Base-by-base conservation (phyloP, 495 filamentous ascomycete species). In the Neurospora africana region DNA sequence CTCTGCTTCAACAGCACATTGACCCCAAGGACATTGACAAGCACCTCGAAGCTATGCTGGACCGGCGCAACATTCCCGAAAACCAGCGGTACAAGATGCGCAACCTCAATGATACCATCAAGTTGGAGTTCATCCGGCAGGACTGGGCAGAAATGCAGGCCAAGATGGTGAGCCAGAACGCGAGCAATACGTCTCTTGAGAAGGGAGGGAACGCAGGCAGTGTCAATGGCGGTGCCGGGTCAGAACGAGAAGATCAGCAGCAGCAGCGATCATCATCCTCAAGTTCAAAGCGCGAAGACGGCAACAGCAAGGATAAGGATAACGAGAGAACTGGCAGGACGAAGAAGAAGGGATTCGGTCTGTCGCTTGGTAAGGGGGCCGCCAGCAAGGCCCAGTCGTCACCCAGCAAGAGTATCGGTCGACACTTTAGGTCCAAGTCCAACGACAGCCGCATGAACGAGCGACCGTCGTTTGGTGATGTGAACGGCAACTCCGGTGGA, bases 31-130 rank as follows among this genome's bases (percentile, higher is more conserved):
- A 84, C 65, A 77, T 84, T 69, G 86, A 88, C 69, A 80, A 79
- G 70, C 85, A 87, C 68, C 88, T 91, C 72, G 90, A 91, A 75
- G 86, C 80, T 27, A 92, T 92, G 86, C 77, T 92, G 68, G 92
- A 97, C 81, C 88, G 92, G 37, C 87, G 93, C 71, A 96, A 98
- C 78, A 94, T 99, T 69, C 94, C 95, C 23, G 91, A 95, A 74
- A 92, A 97, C 72, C 94, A 97, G 85, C 87, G 93, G 70, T 91
- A 95, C 78, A 94, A 94, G 81, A 97, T 99, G 93, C 89, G 95
- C 37, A 93, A 88, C 38, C 83, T 99, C 68, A 92, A 93, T 70
- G 88, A 91, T 71, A 92, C 91, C 36, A 93, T 99, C 81, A 99
- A 99, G 82, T 91, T 91, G 74, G 94, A 99, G 73, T 97, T 99